Evolutionary conservation across 2,329 filamentous ascomycete genomes (phyloP).

Genomic region (Falciphora oryzae): DNA sequence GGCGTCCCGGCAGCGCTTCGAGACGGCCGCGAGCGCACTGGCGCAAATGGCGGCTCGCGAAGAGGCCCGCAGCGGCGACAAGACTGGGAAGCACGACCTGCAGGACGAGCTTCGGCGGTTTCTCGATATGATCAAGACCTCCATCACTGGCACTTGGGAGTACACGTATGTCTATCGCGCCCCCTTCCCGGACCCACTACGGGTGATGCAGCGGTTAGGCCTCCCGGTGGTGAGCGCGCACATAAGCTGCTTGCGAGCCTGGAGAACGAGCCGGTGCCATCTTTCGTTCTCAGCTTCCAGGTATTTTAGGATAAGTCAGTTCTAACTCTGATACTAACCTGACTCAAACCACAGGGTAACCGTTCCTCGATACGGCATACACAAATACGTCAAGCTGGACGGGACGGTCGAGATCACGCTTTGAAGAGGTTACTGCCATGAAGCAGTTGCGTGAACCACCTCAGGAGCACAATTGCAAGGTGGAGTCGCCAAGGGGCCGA

Average conservation of each 20-base stretch:
- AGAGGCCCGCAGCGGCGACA: neutral
- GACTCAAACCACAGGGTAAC: neutral
- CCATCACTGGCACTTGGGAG: slow-evolving; percentile 4
- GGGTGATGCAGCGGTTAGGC: too few species aligned
- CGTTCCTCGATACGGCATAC: slow-evolving; percentile 7
- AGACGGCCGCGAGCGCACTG: slow-evolving; percentile 4
- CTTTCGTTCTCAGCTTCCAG: too few species aligned
- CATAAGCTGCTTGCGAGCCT: too few species aligned
- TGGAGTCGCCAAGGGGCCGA: neutral
- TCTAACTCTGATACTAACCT: neutral
- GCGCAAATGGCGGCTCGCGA: neutral
- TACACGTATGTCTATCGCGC: slow-evolving; percentile 3
- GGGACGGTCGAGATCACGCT: slow-evolving; percentile 6
- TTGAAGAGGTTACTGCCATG: neutral
- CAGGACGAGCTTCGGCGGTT: neutral
- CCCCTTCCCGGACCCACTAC: neutral
- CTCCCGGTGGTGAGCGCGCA: too few species aligned
- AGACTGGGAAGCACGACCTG: neutral
- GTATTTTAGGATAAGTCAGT: too few species aligned
- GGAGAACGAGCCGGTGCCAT: too few species aligned
- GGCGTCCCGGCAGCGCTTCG: slow-evolving; percentile 5
- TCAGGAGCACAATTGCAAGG: neutral
- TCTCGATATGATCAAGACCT: neutral
- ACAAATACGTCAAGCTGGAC: slow-evolving; percentile 4
- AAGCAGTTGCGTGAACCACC: neutral